These are phyloP conservation scores for Exserohilum rostratum DNA, from an alignment of 2,329 filamentous ascomycete genomes.

Conservation along the genomic window DNA sequence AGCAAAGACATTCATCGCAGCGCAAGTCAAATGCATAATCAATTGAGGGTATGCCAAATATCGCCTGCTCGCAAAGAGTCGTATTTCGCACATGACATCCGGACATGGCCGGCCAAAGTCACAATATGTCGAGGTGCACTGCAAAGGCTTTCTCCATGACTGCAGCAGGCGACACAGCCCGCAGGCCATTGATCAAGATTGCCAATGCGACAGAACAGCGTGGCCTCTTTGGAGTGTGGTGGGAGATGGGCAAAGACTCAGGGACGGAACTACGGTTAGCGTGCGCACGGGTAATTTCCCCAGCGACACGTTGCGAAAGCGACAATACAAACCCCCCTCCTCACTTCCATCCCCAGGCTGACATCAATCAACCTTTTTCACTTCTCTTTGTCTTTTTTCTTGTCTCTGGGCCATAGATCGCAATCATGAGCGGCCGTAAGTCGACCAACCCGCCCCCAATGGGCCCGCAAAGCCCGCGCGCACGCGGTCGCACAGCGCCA, in stretches of 20 bases:
- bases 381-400: conserved; percentile 43
- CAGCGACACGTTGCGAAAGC: conserved; percentile 43
- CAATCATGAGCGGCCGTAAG: conserved; percentile 66
- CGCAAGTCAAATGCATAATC: too few species aligned
- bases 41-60: too few species aligned
- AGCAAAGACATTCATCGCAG: too few species aligned
- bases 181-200: too few species aligned
- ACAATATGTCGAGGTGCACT: too few species aligned
- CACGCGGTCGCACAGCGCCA: conserved; percentile 12
- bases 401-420: conserved; percentile 43
- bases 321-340: conserved; percentile 37
- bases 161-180: too few species aligned
- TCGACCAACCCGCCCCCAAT: conserved; percentile 42
- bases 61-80: too few species aligned
- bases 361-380: conserved; percentile 32
- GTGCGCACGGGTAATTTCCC: conserved; percentile 28
- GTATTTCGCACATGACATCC: too few species aligned
- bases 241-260: conserved; percentile 30
- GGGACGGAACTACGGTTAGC: conserved; percentile 34
- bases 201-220: conserved; percentile 25
- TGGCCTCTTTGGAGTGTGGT: conserved; percentile 27
- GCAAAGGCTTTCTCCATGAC: too few species aligned
- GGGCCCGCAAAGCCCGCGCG: conserved; percentile 13
- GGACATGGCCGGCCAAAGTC: too few species aligned
- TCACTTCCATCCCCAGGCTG: conserved; percentile 37